Conservation (phyloP, 305 asterid genomes). For the Fraxinus angustifolia region DNA sequence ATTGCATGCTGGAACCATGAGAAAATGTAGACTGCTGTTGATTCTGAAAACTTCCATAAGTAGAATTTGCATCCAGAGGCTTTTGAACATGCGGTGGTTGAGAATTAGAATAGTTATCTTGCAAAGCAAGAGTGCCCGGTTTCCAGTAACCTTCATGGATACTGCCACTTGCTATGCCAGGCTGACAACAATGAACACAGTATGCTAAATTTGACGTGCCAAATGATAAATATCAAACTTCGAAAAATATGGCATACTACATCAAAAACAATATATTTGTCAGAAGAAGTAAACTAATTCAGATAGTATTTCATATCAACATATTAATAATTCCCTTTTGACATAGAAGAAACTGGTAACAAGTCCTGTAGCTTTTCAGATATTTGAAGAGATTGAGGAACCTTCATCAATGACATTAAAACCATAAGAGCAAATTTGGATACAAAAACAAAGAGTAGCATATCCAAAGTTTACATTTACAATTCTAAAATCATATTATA, state of each 20-base stretch:
- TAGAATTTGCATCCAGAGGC: slow-evolving; percentile 41
- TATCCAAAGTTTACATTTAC: background rate
- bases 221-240: slow-evolving; percentile 10
- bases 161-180: slow-evolving; percentile 53
- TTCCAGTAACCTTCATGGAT: slow-evolving; percentile 66
- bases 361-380: slow-evolving; percentile 11
- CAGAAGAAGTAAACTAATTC: background rate
- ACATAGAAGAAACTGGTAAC: background rate
- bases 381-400: slow-evolving; percentile 1
- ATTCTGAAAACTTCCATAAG: slow-evolving; percentile 46
- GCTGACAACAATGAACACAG: slow-evolving; percentile 53
- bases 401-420: background rate
- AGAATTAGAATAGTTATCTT: slow-evolving; percentile 45
- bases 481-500: slow-evolving; percentile 1
- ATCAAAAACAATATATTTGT: background rate
- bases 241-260: background rate
- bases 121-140: slow-evolving; percentile 50
- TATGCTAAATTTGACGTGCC: slow-evolving; percentile 25
- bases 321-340: background rate
- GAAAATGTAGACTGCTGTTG: slow-evolving; percentile 49
- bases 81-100: slow-evolving; percentile 51
- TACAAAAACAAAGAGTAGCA: slow-evolving; percentile 3
- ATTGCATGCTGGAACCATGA: slow-evolving; percentile 43
- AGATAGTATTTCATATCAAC: background rate
- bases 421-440: background rate